Evolutionary conservation across 192 early-diverging fungal species (phyloP), one percentile per base, ranked within the genome.

Genomic region (Pilobolus umbonatus): DNA sequence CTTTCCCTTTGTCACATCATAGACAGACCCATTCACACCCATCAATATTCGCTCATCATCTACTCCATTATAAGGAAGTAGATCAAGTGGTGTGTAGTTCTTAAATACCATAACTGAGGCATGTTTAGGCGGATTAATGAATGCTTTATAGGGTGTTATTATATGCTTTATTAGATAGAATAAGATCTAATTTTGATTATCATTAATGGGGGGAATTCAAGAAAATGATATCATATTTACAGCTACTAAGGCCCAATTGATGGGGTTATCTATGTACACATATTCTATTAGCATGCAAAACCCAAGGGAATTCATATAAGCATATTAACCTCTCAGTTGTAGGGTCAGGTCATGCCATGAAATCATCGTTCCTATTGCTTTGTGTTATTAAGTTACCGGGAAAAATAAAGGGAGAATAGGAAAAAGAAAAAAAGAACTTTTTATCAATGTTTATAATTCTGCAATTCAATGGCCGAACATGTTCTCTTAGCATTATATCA

Each of bases 1-100:
- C 25, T 82, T 76, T 24, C 91, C 89, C 24, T 73, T 65, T 2
- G 88, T 83, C 28, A 98, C 96, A 67, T 98, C 94, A 69, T 87
- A 98, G 21, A 98, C 89, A 19, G 78, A 82, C 12, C 93, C 87
- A 26, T 84, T 82, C n/a, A 98, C 85, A 4, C 77, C 90, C 65
- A 96, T 81, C 31, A 87, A 85, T 53, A 98, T 88, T 17, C 75
- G 68, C 19, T 80, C 72, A 30, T 66, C 62, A 64, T 74, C 75
- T 32, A 69, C 64, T 17, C 95, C 95, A 56, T 92, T 80, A 66
- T 81, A 93, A 35, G 79, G 78, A 2, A 74, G 57, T 11, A 97
- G 72, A 50, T 92, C 86, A 38, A 75, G 74, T 14, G 91, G 90
- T 7, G 91, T 93, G 59, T 85, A 97, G 58, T 89, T 75, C 44